These are phyloP conservation scores for Silene noctiflora DNA, from an alignment of 179 eudicot species.

Conservation along the genomic window DNA sequence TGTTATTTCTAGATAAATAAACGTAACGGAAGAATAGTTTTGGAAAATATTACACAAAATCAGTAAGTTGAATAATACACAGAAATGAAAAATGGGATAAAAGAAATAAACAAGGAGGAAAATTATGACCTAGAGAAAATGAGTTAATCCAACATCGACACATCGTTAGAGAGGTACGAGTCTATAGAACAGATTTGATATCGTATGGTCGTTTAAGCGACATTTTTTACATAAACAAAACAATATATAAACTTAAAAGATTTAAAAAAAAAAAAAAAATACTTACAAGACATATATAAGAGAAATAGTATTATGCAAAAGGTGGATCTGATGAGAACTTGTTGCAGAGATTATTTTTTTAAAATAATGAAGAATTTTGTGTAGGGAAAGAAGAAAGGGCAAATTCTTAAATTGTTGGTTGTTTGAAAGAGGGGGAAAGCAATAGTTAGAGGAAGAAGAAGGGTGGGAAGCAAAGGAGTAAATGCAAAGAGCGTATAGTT, in stretches of 20 bases:
- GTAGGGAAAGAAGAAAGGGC: background rate
- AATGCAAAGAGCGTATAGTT: constrained; percentile 27
- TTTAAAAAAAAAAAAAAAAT: background rate
- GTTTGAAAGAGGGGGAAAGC: background rate
- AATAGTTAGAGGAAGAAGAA: background rate
- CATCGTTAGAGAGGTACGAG: background rate
- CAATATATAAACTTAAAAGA: background rate
- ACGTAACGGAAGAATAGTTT: constrained; percentile 13
- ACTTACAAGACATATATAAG: background rate
- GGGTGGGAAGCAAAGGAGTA: constrained; percentile 27
- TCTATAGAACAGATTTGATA: background rate
- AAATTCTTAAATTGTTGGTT: background rate
- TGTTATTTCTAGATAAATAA: constrained; percentile 17
- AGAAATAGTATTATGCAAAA: background rate
- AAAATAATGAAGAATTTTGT: background rate
- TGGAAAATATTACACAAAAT: background rate
- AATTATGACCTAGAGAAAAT: background rate
- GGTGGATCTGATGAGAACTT: background rate
- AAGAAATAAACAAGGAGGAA: background rate
- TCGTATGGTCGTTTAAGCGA: background rate
- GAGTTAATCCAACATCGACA: background rate
- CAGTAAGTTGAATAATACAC: background rate
- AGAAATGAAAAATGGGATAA: background rate
- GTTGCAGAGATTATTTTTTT: too few species aligned
- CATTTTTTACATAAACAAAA: background rate